A percentile compares a stretch with the other conserved stretches of the same genome.
Conservation (phyloP, 345 rosid genomes). For the Gynandropsis gynandra region DNA sequence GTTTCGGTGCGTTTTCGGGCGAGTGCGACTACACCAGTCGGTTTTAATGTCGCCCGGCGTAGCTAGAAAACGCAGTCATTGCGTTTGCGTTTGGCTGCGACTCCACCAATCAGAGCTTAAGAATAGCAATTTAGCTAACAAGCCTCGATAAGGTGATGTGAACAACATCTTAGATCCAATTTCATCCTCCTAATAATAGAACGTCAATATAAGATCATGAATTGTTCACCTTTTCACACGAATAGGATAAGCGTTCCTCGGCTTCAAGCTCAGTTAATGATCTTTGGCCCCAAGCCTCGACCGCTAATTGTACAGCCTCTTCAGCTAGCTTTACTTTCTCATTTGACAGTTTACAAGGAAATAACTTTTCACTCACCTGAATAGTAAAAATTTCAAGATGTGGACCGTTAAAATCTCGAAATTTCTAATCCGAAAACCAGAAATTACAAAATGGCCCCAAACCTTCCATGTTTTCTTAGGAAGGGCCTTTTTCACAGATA, state of each 20-base stretch:
- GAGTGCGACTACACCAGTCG: too few relatives aligned
- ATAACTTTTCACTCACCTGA: conserved; percentile 81
- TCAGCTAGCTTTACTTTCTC: conserved; percentile 65
- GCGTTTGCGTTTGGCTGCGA: too few relatives aligned
- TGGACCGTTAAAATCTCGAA: conserved; percentile 13
- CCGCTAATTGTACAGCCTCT: conserved; percentile 79
- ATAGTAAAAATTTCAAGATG: conserved; percentile 4
- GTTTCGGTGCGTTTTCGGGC: too few relatives aligned
- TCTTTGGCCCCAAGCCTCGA: conserved; percentile 76
- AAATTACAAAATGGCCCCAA: conserved; percentile 16
- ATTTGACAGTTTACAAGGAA: conserved; percentile 71
- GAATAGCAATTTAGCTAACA: too few relatives aligned
- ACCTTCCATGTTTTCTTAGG: conserved; percentile 96
- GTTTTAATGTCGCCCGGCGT: too few relatives aligned
- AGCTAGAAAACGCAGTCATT: too few relatives aligned
- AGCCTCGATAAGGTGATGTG: too few relatives aligned
- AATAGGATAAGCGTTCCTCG: conserved; percentile 88
- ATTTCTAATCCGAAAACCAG: conserved; percentile 12
- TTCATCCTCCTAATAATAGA: too few relatives aligned
- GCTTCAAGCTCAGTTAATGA: conserved; percentile 89
- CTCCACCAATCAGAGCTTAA: too few relatives aligned
- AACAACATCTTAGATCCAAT: too few relatives aligned
- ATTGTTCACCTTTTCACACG: conserved; percentile 79
- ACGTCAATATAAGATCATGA: conserved; percentile 12
- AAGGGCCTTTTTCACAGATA: conserved; percentile 78